phyloP scores from a whole-genome alignment of 345 rosid species.

The Citrus glauca region DNA sequence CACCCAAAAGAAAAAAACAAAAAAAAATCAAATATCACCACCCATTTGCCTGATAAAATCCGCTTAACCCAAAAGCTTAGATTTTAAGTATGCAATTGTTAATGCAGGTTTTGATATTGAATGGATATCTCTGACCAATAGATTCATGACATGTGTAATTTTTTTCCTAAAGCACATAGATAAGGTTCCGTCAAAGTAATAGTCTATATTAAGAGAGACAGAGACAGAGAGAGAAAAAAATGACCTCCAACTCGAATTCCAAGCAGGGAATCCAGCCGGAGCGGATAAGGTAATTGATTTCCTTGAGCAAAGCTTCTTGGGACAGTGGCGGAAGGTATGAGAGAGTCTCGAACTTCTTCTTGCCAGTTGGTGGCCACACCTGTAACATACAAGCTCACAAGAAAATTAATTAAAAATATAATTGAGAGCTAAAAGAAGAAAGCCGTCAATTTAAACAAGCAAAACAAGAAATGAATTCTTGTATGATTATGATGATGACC shows the following conservation, averaged over 20 bases:
- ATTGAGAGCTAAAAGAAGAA: too few relatives aligned
- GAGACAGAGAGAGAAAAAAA: not conserved
- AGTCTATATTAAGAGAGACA: not conserved
- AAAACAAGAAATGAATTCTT: too few relatives aligned
- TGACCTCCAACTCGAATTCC: constrained; percentile 54
- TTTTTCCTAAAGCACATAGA: too few relatives aligned
- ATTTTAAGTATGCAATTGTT: too few relatives aligned
- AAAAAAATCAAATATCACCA: not conserved
- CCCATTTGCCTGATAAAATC: not conserved
- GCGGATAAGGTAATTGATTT: constrained; percentile 56
- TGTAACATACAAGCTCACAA: not conserved
- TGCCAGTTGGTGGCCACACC: constrained; percentile 48
- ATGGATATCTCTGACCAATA: too few relatives aligned
- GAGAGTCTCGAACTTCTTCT: constrained; percentile 49
- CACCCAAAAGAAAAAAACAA: not conserved
- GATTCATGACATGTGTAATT: too few relatives aligned
- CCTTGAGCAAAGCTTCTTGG: constrained; percentile 21
- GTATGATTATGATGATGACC: constrained; percentile 14
- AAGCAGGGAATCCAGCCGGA: constrained; percentile 63
- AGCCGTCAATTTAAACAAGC: too few relatives aligned
- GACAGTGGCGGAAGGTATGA: constrained; percentile 40
- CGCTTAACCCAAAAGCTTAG: not conserved
- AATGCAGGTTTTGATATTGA: too few relatives aligned
- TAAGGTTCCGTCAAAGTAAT: too few relatives aligned
- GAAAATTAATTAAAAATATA: not conserved